Conservation (phyloP, 2,329 filamentous ascomycete genomes). For the Fusarium pininemorale region DNA sequence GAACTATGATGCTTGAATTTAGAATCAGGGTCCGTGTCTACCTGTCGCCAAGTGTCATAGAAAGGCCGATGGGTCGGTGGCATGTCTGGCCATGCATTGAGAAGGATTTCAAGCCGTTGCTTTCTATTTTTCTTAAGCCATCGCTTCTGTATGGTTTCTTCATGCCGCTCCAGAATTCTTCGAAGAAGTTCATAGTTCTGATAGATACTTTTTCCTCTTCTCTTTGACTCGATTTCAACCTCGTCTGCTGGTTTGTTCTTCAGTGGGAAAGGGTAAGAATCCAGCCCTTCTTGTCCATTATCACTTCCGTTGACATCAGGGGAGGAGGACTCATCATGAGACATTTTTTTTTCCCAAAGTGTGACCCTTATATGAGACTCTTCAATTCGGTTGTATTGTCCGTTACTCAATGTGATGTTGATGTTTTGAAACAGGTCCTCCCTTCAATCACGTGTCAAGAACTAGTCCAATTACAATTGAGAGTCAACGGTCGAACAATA, state of each 20-base stretch:
- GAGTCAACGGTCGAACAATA: background rate
- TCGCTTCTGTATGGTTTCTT: background rate
- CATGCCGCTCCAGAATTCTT: background rate
- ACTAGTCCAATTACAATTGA: no score
- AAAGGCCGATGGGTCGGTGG: background rate
- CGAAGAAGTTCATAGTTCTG: background rate
- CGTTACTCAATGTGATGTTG: background rate
- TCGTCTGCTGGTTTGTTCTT: background rate
- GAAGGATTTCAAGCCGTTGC: background rate
- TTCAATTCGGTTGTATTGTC: background rate
- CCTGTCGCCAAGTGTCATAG: background rate
- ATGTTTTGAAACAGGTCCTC: background rate
- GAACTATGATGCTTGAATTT: background rate
- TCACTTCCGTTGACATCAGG: background rate
- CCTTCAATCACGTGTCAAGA: background rate
- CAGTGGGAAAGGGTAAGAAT: background rate
- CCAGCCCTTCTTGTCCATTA: no score
- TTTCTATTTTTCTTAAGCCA: background rate
- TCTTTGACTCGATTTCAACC: background rate
- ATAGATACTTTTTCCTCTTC: background rate
- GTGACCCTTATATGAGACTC: background rate
- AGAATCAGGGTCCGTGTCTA: accelerated
- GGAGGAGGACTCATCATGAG: background rate
- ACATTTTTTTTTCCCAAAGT: background rate
- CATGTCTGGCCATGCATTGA: background rate